phyloP scores from a whole-genome alignment of 345 rosid genomes.

The Odontarrhena argentea region DNA sequence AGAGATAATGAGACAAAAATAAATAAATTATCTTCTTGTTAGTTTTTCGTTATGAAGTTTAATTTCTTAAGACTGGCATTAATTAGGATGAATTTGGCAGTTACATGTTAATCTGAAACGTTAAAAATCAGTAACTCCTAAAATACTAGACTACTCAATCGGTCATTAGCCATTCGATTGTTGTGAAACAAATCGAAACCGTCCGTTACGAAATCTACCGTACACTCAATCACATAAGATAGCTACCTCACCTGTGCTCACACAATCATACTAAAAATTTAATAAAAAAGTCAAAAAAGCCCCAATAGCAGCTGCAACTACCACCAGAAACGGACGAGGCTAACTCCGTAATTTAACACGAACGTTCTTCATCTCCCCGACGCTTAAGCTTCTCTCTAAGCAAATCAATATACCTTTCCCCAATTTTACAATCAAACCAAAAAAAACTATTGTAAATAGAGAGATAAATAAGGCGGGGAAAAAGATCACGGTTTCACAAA shows the following conservation, averaged over 20 bases:
- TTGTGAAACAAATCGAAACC: neutral
- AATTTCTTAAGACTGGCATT: no score
- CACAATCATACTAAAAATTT: constrained; percentile 6
- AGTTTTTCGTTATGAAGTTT: no score
- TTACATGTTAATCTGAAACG: neutral
- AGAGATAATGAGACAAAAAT: no score
- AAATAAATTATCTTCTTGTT: no score
- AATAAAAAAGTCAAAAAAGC: constrained; percentile 31
- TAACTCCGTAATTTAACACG: neutral
- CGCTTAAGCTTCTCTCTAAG: constrained; percentile 26
- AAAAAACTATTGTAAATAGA: constrained; percentile 29
- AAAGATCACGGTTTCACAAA: constrained; percentile 27
- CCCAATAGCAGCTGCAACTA: constrained; percentile 36
- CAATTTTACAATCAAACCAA: neutral
- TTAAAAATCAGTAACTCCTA: neutral
- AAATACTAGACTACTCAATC: neutral
- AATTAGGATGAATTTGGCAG: no score
- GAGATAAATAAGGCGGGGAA: constrained; percentile 39
- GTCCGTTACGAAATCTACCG: constrained; percentile 20
- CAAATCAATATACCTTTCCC: constrained; percentile 30
- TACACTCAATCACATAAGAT: constrained; percentile 20
- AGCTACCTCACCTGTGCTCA: constrained; percentile 31
- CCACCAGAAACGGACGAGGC: constrained; percentile 35
- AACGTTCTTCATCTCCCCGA: constrained; percentile 17
- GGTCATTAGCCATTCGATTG: neutral